phyloP scores from a whole-genome alignment of 2,329 filamentous ascomycete genomes.

The Paracamarosporium sp. region DNA sequence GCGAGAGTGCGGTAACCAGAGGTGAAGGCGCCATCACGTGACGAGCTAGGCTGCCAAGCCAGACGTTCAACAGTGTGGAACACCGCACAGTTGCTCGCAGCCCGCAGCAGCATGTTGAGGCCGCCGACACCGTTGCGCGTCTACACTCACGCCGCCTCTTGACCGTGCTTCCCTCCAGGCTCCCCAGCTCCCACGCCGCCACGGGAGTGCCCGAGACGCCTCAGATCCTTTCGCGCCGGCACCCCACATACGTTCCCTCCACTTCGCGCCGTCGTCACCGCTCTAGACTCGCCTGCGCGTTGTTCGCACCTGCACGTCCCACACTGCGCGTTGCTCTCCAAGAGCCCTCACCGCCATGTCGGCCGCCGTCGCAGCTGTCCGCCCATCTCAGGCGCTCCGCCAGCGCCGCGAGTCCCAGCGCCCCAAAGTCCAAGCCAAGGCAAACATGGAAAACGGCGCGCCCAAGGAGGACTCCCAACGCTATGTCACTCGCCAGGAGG shows the following conservation, averaged over 20 bases:
- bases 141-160: not conserved
- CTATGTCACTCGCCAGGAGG: slow-evolving; percentile 71
- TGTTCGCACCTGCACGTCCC: not conserved
- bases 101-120: not conserved
- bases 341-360: slow-evolving; percentile 32
- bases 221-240: slow-evolving; percentile 4
- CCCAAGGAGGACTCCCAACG: slow-evolving; percentile 38
- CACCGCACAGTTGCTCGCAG: not conserved
- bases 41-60: not conserved
- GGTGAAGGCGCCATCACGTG: not conserved
- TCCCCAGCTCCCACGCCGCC: not conserved
- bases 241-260: slow-evolving; percentile 3
- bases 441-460: slow-evolving; percentile 36
- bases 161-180: not conserved
- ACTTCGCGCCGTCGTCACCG: not conserved
- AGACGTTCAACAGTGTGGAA: not conserved
- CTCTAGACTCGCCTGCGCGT: not conserved
- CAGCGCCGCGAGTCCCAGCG: slow-evolving; percentile 52
- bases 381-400: slow-evolving; percentile 51
- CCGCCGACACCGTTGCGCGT: slow-evolving; percentile 1
- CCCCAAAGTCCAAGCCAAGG: slow-evolving; percentile 38
- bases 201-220: not conserved
- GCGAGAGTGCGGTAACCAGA: not conserved
- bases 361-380: slow-evolving; percentile 37
- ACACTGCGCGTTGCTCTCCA: not conserved